Base-by-base conservation (phyloP, 768 basidiomycete species). In the Pisolithus tinctorius region DNA sequence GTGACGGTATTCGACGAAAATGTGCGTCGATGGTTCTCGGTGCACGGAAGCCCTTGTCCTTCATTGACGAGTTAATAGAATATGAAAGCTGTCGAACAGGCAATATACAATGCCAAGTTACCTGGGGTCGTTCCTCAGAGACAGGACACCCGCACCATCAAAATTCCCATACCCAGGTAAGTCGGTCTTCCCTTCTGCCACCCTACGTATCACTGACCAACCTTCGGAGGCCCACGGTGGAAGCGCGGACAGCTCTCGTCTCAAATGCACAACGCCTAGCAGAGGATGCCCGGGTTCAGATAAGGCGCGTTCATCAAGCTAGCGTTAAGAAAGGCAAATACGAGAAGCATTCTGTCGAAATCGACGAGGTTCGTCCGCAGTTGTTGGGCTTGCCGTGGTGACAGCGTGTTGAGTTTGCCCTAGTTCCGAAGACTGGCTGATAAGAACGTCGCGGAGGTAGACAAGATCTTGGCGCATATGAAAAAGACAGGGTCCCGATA, bases 381-480 rank as follows among this genome's bases (percentile, higher is more conserved):
- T 34, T n/a, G 6, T n/a, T 6, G n/a, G 17, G 23, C 11, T 5
- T 17, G 55, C 49, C 30, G 10, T 29, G 30, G 14, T 17, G 13
- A 14, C 11, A 37, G 4, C 36, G 51, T 29, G 25, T 48, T 57
- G 20, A 17, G 54, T 17, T 20, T 13, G 14, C 46, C 38, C 17
- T 51, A 92, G 90, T 88, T 91, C 63, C 86, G 89, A 62, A 86
- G 83, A 57, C 69, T 92, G 11, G 72, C 74, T 0, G 83, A 89
- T 55, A 77, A 71, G 52, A 75, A 81, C 50, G 65, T 88, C 16
- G 71, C 62, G 1, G 85, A 90, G 40, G 70, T 88, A 13, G 88
- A 91, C 63, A 80, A 78, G 49, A 74, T 82, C 50, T 66, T 91
- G 27, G 73, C 73, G 0, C 75, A 76, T 29, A 66, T 86, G 48